Evolutionary conservation across 164 flowering plant genomes (phyloP), one percentile per base, ranked within the genome.

Genomic region (Cinnamomum chago): DNA sequence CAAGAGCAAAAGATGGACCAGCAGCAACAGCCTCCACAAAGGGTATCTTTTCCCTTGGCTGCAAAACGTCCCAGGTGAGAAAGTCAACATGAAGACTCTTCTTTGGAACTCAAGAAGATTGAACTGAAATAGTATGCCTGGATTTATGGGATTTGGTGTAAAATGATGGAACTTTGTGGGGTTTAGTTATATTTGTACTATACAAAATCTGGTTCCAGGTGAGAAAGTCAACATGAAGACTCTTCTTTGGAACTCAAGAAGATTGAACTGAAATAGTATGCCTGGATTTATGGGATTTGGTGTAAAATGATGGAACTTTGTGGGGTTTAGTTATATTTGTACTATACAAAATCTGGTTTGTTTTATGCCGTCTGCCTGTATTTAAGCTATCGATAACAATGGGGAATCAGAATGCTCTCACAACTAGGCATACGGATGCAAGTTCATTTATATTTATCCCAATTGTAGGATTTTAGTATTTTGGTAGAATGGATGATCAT

Each of bases 31-130:
- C 70, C 94, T 65, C 84, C 90, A 18, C 97, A 90, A 70, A 86
- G 88, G 74, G 93, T 95, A 1, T 89, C 99, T 2, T 95, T 93
- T 75, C 91, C 95, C n/a, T 87, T 93, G 24, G 84, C 82, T 13
- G 82, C 83, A 10, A 91, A 90, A 82, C 91, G 88, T 11, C 81
- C 88, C 28, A 87, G 82, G 62, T 78, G 74, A 62, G 30, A 25
- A 27, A 68, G 12, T 58, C 20, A 68, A 1, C 17, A 5, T 2
- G 33, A 30, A 28, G 9, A 27, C 20, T 17, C 69, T 20, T 67
- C 47, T 15, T 30, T 25, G 40, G 7, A 67, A 18, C 11, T 17
- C 69, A 20, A 14, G 67, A 13, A 67, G 28, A 18, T 6, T 15
- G 47, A 28, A 67, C 10, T 18, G n/a, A 28, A 17, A 23, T 67